A percentile compares a stretch with the other conserved stretches of the same genome.
phyloP scores from a whole-genome alignment of 2,329 filamentous ascomycete species.

The Cladosporium sp. region DNA sequence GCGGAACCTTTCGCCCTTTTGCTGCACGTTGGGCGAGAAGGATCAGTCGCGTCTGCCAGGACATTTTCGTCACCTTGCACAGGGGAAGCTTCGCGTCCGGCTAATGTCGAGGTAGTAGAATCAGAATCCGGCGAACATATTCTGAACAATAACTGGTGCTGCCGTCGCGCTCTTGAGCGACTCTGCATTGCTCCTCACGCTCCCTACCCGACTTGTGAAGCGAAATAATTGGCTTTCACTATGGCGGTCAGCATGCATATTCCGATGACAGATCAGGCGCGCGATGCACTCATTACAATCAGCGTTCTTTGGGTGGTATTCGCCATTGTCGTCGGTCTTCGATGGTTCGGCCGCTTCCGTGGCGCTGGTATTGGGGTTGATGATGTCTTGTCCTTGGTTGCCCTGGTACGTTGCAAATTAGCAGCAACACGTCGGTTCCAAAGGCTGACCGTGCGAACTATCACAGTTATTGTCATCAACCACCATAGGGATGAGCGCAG shows the following conservation, averaged over 20 bases:
- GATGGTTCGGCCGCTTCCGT: not conserved
- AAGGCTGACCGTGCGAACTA: not conserved
- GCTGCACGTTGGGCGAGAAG: no score
- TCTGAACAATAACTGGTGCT: no score
- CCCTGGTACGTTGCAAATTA: not conserved
- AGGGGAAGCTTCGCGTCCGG: no score
- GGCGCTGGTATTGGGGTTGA: constrained; percentile 6
- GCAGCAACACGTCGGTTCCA: not conserved
- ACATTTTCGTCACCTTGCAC: no score
- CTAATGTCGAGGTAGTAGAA: no score
- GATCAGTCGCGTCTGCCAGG: no score
- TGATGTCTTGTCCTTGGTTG: constrained; percentile 3
- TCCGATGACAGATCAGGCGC: constrained; percentile 1
- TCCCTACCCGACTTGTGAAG: not conserved
- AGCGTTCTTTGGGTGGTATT: not conserved
- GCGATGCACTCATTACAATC: not conserved
- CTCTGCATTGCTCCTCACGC: not conserved
- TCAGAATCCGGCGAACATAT: no score
- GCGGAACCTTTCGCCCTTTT: no score
- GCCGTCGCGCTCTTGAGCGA: no score
- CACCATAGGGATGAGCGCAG: constrained; percentile 6
- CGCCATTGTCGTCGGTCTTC: not conserved
- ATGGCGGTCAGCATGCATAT: not conserved
- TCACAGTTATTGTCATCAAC: not conserved
- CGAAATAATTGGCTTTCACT: not conserved